Evolutionary conservation across 116 monocot species (phyloP).

Genomic region (Iris pallida): DNA sequence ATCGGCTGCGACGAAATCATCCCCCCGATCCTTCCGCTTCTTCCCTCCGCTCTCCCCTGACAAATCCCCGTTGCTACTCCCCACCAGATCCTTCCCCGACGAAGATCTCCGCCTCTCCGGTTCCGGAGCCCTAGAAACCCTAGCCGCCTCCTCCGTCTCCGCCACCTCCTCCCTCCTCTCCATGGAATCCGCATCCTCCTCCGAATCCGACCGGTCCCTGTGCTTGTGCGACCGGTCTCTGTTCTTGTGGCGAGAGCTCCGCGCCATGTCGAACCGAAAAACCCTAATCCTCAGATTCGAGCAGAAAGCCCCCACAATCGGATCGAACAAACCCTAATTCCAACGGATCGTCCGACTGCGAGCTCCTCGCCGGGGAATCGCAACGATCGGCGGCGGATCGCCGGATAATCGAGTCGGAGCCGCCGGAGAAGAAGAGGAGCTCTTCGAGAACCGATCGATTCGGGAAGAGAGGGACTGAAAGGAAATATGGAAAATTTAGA

Average conservation of each 20-base stretch:
- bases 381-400: not conserved
- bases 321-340: not conserved
- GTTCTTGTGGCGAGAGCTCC: conserved; percentile 46
- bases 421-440: not conserved
- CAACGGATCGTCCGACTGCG: no score
- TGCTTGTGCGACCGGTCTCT: conserved; percentile 46
- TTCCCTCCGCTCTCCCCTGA: conserved; percentile 35
- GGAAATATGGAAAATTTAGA: not conserved
- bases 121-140: conserved; percentile 29
- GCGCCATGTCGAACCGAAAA: conserved; percentile 22
- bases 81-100: conserved; percentile 26
- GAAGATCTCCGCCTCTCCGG: conserved; percentile 33
- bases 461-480: not conserved
- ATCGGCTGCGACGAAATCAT: conserved; percentile 8
- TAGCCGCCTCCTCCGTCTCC: conserved; percentile 23
- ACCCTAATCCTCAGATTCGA: conserved; percentile 25
- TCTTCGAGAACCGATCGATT: not conserved
- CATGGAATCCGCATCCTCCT: conserved; percentile 27
- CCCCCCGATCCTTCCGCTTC: conserved; percentile 30
- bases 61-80: conserved; percentile 23
- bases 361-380: not conserved
- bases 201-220: conserved; percentile 45
- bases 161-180: conserved; percentile 16
- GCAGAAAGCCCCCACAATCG: not conserved
- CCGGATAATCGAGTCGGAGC: not conserved